Evolutionary conservation across 2,329 filamentous ascomycete species (phyloP).

Genomic region (Fusarium graminum): DNA sequence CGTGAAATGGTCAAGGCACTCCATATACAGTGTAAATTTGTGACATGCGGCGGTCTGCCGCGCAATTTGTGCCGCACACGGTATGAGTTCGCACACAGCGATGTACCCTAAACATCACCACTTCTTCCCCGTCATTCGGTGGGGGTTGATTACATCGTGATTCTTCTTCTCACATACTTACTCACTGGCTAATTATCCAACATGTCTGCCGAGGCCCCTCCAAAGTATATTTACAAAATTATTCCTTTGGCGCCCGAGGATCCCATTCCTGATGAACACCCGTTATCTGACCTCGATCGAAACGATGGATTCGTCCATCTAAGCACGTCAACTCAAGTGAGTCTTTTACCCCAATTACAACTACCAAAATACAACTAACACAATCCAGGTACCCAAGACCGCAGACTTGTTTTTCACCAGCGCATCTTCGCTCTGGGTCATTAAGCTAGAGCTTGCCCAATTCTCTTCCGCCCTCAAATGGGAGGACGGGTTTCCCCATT

Average conservation of each 20-base stretch:
- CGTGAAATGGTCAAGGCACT: conserved; percentile 24
- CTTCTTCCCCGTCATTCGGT: conserved; percentile 1
- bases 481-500: conserved; percentile 70
- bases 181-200: conserved; percentile 11
- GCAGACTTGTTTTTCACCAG: conserved; percentile 60
- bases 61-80: not conserved
- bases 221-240: conserved; percentile 71
- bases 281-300: conserved; percentile 70
- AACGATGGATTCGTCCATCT: conserved; percentile 73
- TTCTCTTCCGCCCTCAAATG: conserved; percentile 63
- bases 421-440: conserved; percentile 59
- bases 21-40: conserved; percentile 27
- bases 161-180: conserved; percentile 2
- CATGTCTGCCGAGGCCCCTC: conserved; percentile 52
- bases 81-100: conserved; percentile 22
- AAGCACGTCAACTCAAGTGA: conserved; percentile 68
- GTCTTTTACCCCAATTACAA: not conserved
- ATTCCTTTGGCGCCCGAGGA: conserved; percentile 64
- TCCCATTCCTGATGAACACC: conserved; percentile 66
- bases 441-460: conserved; percentile 66
- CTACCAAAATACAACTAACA: not conserved
- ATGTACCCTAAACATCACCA: conserved; percentile 30
- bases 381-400: conserved; percentile 59
- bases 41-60: not conserved
- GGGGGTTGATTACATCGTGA: conserved; percentile 9